Percentiles rank a stretch among this genome's conserved stretches.
phyloP scores from a whole-genome alignment of 1,139 yeast genomes.

The Candida tetrigidarum region DNA sequence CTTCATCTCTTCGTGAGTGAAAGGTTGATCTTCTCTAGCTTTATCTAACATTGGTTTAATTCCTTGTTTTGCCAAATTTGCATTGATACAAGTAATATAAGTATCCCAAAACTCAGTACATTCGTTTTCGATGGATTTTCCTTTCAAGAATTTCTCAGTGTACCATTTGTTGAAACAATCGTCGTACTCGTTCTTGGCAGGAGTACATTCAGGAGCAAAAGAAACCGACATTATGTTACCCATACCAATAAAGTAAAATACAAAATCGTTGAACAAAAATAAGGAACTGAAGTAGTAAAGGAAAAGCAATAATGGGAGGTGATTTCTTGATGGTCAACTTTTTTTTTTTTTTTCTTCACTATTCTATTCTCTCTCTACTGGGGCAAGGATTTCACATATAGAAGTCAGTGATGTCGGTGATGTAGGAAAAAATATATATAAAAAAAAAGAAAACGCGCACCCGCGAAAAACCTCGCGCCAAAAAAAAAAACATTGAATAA shows the following conservation, averaged over 20 bases:
- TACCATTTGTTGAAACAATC: constrained; percentile 96
- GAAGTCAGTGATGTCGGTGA: not conserved
- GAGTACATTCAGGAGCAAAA: constrained; percentile 97
- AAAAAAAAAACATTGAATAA: not conserved
- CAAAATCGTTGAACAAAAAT: not conserved
- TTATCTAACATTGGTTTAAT: constrained; percentile 87
- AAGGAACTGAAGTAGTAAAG: not conserved
- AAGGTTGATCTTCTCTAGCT: constrained; percentile 91
- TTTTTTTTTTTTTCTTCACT: not conserved
- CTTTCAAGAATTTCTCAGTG: constrained; percentile 82
- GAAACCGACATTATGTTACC: constrained; percentile 89
- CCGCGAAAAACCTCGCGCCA: not conserved
- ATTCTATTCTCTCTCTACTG: too few relatives aligned
- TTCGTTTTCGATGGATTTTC: constrained; percentile 77
- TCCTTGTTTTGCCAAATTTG: constrained; percentile 71
- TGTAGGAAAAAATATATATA: too few relatives aligned
- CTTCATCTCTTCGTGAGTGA: constrained; percentile 43
- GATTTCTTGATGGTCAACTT: not conserved
- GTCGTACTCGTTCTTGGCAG: constrained; percentile 81
- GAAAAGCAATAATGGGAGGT: not conserved
- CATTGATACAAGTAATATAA: constrained; percentile 84
- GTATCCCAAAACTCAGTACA: constrained; percentile 90
- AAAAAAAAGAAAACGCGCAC: not conserved
- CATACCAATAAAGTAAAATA: constrained; percentile 38
- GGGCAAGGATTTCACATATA: not conserved